phyloP scores from a whole-genome alignment of 1,284 basidiomycete species.

The Pisolithus thermaeus region DNA sequence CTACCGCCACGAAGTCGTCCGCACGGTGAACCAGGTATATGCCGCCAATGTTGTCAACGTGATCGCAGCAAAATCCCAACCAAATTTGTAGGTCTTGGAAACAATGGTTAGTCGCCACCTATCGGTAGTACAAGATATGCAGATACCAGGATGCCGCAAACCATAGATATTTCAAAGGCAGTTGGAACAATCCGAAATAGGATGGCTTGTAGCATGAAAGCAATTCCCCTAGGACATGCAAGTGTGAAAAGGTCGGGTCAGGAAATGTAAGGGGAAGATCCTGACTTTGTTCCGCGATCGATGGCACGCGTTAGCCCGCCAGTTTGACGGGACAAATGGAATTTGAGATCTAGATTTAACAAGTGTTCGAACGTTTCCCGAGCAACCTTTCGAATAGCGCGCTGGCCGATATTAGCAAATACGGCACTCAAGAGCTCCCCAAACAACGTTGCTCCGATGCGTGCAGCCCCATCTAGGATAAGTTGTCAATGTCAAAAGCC shows the following conservation, averaged over 20 bases:
- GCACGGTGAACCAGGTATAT: constrained; percentile 97
- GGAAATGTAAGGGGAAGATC: background rate
- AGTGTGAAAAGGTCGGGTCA: constrained; percentile 1
- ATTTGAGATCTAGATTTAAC: constrained; percentile 85
- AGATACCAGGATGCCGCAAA: constrained; percentile 88
- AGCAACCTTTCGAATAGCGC: constrained; percentile 91
- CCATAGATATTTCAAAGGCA: constrained; percentile 92
- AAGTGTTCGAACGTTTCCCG: constrained; percentile 92
- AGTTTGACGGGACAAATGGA: constrained; percentile 91
- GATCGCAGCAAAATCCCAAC: constrained; percentile 93
- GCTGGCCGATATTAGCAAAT: constrained; percentile 94
- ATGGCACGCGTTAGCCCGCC: constrained; percentile 96
- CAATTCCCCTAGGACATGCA: constrained; percentile 73
- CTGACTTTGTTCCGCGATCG: constrained; percentile 92
- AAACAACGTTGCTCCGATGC: constrained; percentile 86
- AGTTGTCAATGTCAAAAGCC: background rate
- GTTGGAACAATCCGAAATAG: constrained; percentile 96
- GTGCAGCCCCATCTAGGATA: constrained; percentile 77
- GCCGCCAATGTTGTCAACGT: constrained; percentile 82
- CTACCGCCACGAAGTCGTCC: constrained; percentile 92
- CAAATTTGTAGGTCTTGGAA: constrained; percentile 88
- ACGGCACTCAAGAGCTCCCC: constrained; percentile 93
- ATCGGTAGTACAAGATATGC: background rate
- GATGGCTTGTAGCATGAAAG: constrained; percentile 90
- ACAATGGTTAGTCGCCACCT: constrained; percentile 1